Base-by-base conservation (phyloP, 2,329 filamentous ascomycete genomes). In the Aspergillus fijiensis region DNA sequence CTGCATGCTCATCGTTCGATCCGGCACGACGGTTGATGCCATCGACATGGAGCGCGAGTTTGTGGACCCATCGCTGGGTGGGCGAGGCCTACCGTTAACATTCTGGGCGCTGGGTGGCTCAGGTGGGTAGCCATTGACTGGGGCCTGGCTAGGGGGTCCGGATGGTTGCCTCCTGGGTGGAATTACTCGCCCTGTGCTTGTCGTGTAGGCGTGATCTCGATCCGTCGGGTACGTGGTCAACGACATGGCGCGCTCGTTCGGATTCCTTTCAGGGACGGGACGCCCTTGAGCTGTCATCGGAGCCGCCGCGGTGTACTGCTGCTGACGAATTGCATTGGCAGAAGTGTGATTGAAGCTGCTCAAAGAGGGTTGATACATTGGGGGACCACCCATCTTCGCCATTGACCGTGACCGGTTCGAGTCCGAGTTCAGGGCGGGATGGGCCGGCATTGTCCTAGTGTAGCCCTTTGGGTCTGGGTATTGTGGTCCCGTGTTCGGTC, bases 231-330 rank as follows among this genome's bases (percentile, higher is more conserved):
- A 90, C 10, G 90, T 91, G 5, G 89, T 95, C 89, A 99, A 89
- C 50, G 94, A 96, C 95, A 98, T 98, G 64, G 95, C 88, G 60
- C 95, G 87, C 76, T 98, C 94, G 69, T 98, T 94, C 58, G 96
- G 91, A 63, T 93, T 90, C 57, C 94, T 87, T 72, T 97, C 93
- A 1, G 95, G 95, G 9, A 99, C 92, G 39, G 95, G 83, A 62
- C 95, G 86, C 33, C 95, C 95, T 74, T 97, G 93, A 9, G 93
- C 91, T 2, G 95, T 99, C 52, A 92, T 96, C 63, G 92, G 88
- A 65, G 81, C 64, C 79, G 80, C 68, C 48, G 75, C 64, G 59
- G 87, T 86, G 71, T 91, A 94, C 31, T 87, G 89, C 60, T 89
- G 87, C 67, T 93, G 89, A 57, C 93, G 88, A 71, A 92, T 92